A percentile compares a stretch with the other conserved stretches of the same genome.
phyloP scores from a whole-genome alignment of 768 basidiomycete genomes.

The Tremella mesenterica region DNA sequence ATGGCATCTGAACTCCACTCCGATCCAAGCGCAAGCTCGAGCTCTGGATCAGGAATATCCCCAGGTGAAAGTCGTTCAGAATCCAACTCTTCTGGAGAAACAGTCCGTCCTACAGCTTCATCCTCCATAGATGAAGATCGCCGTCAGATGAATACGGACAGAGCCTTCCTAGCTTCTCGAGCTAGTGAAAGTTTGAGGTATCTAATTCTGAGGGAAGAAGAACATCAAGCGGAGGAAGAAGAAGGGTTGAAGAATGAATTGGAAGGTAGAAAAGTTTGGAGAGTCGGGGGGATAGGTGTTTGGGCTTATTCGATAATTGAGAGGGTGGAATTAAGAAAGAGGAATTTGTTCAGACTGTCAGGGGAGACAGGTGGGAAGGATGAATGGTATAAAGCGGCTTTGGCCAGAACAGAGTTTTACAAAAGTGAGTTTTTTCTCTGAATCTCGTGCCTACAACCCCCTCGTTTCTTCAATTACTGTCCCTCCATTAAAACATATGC shows the following conservation, averaged over 20 bases:
- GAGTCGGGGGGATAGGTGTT: slow-evolving; percentile 31
- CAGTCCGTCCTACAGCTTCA: slow-evolving; percentile 5
- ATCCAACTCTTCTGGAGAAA: slow-evolving; percentile 10
- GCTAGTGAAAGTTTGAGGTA: slow-evolving; percentile 24
- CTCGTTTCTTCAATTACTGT: not conserved
- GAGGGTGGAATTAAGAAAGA: slow-evolving; percentile 18
- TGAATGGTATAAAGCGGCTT: slow-evolving; percentile 26
- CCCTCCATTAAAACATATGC: not conserved
- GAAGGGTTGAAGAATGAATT: slow-evolving; percentile 27
- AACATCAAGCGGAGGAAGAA: slow-evolving; percentile 14
- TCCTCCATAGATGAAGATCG: slow-evolving; percentile 10
- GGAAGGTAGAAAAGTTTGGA: slow-evolving; percentile 29
- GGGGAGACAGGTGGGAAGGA: slow-evolving; percentile 12
- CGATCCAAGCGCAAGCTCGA: not conserved
- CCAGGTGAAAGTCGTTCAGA: slow-evolving; percentile 2
- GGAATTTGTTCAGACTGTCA: slow-evolving; percentile 25
- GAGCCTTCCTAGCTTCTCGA: slow-evolving; percentile 16
- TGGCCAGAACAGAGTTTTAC: slow-evolving; percentile 29
- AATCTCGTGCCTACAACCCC: no score
- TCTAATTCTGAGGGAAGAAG: slow-evolving; percentile 17
- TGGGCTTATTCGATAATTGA: slow-evolving; percentile 27
- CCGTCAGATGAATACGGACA: not conserved
- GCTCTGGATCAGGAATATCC: not conserved
- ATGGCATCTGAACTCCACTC: not conserved
- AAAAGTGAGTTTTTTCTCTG: slow-evolving; percentile 8